A percentile compares a stretch with the other conserved stretches of the same genome.
Conservation (phyloP, 257 asterid species). For the Lycium barbarum region DNA sequence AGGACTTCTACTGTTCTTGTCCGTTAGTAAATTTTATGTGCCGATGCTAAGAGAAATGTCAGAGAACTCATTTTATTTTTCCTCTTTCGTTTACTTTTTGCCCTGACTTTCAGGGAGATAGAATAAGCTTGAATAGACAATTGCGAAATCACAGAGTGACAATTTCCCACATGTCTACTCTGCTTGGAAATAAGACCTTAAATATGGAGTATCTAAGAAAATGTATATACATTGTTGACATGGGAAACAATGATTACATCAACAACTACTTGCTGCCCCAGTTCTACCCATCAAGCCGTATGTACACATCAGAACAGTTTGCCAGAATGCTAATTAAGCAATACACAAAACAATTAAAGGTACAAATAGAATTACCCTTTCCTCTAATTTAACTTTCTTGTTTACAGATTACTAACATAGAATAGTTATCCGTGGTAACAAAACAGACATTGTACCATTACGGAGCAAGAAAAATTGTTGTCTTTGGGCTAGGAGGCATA, state of each 20-base stretch:
- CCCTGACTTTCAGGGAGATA: slow-evolving; percentile 34
- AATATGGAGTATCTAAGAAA: slow-evolving; percentile 49
- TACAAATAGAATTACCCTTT: neutral
- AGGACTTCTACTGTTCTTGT: neutral
- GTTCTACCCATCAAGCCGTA: slow-evolving; percentile 44
- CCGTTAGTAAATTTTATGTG: neutral
- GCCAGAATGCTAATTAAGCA: slow-evolving; percentile 28
- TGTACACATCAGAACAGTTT: slow-evolving; percentile 27
- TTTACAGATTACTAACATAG: neutral
- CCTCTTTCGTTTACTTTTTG: neutral
- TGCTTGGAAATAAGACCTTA: slow-evolving; percentile 41
- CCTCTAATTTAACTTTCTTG: neutral
- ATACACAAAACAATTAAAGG: slow-evolving; percentile 30
- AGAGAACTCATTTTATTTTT: too few relatives aligned
- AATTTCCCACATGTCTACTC: slow-evolving; percentile 10
- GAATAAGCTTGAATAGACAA: slow-evolving; percentile 36
- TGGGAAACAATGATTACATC: slow-evolving; percentile 76
- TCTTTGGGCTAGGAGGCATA: slow-evolving; percentile 41
- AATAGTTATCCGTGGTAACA: too few relatives aligned
- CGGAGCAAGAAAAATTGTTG: slow-evolving; percentile 59
- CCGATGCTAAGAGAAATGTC: neutral
- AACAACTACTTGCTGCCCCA: slow-evolving; percentile 66
- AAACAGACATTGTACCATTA: slow-evolving; percentile 48
- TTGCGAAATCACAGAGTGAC: slow-evolving; percentile 28
- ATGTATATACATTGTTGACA: slow-evolving; percentile 55